Evolutionary conservation across 2,329 filamentous ascomycete species (phyloP).

Genomic region (Truncatella angustata): DNA sequence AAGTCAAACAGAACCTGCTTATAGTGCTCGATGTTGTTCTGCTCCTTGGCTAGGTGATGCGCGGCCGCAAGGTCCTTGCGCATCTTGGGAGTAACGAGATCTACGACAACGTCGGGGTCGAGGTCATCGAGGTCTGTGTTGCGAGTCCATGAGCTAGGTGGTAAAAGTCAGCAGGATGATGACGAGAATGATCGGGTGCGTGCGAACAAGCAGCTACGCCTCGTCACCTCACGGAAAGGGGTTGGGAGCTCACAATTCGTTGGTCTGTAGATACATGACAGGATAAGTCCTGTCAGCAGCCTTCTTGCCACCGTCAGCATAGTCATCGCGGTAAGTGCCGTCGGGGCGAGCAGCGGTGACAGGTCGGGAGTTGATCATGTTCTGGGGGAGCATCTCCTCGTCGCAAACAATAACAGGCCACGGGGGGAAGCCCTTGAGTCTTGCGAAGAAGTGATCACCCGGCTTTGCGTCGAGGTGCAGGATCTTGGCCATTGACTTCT

Average conservation of each 20-base stretch:
- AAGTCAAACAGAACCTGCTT: constrained; percentile 75
- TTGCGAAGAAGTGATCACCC: constrained; percentile 88
- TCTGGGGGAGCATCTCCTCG: constrained; percentile 86
- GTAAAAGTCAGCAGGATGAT: constrained; percentile 12
- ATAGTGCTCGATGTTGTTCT: constrained; percentile 76
- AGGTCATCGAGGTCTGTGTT: constrained; percentile 82
- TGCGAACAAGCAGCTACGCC: neutral
- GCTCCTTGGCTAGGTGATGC: constrained; percentile 76
- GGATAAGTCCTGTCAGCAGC: constrained; percentile 83
- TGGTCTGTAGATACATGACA: constrained; percentile 91
- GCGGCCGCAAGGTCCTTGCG: constrained; percentile 76
- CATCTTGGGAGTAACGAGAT: constrained; percentile 72
- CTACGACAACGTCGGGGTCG: constrained; percentile 68
- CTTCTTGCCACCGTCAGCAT: constrained; percentile 83
- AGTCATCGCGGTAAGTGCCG: constrained; percentile 84
- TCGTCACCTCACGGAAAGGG: constrained; percentile 57
- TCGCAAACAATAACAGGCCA: constrained; percentile 96
- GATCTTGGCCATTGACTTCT: constrained; percentile 72
- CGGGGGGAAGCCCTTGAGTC: constrained; percentile 89
- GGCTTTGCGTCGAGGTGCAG: constrained; percentile 78
- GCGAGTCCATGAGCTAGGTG: constrained; percentile 78
- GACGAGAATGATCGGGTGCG: neutral
- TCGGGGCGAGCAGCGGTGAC: constrained; percentile 80
- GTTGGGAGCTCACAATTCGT: constrained; percentile 83
- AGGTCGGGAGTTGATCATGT: constrained; percentile 73